A percentile compares a stretch with the other conserved stretches of the same genome.
These are phyloP conservation scores for Penicillium hesseltinei DNA, from an alignment of 2,329 filamentous ascomycete genomes.

Conservation along the genomic window DNA sequence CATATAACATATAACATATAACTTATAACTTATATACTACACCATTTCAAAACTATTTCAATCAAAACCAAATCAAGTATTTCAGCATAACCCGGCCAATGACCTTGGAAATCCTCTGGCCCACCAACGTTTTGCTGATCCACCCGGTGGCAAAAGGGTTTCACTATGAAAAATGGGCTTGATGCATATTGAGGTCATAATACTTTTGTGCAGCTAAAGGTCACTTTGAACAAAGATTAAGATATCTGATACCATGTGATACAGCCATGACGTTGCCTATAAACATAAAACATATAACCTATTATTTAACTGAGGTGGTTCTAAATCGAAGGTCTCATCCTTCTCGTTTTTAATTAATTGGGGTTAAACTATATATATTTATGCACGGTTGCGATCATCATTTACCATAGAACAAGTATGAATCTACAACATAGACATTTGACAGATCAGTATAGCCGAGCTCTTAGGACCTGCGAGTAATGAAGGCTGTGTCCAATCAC, in stretches of 20 bases:
- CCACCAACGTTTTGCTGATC: not conserved
- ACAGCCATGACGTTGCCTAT: not conserved
- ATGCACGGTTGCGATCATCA: not conserved
- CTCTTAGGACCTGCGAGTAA: not conserved
- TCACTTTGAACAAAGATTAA: not conserved
- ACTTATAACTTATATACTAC: not conserved
- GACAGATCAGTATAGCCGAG: not conserved
- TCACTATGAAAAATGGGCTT: no score
- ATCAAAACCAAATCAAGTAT: not conserved
- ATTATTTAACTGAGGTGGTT: not conserved
- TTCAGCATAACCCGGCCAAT: not conserved
- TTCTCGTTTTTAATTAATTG: not conserved
- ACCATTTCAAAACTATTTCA: not conserved
- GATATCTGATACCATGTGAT: not conserved
- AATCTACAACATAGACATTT: no score
- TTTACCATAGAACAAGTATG: not conserved
- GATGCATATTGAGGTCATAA: not conserved
- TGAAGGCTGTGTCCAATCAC: not conserved
- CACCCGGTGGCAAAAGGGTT: not conserved
- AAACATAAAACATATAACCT: not conserved
- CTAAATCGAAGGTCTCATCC: not conserved
- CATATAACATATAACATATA: not conserved
- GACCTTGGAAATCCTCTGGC: not conserved
- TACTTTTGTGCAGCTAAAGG: no score
- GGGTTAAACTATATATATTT: not conserved